phyloP scores from a whole-genome alignment of 1,284 basidiomycete species.

The Tilletia caries region DNA sequence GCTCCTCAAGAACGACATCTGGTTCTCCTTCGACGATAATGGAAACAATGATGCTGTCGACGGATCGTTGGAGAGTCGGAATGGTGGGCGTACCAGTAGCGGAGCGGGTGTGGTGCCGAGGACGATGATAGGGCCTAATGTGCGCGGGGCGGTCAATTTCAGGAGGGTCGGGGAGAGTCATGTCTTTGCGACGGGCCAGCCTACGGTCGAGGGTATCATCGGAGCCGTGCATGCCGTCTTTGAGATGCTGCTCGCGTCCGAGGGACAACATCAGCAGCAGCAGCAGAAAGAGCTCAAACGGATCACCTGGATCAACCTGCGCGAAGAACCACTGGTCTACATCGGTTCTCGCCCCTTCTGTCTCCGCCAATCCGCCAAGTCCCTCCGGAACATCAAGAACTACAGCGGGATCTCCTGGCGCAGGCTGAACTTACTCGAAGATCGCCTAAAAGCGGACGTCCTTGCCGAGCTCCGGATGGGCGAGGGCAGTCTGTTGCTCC shows the following conservation, averaged over 20 bases:
- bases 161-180: constrained; percentile 76
- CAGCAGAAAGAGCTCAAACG: constrained; percentile 38
- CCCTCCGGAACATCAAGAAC: constrained; percentile 47
- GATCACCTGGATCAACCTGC: constrained; percentile 85
- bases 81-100: too few relatives aligned
- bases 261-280: neutral
- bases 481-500: constrained; percentile 80
- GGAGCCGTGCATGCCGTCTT: constrained; percentile 63
- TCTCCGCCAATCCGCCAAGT: constrained; percentile 54
- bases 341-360: constrained; percentile 71
- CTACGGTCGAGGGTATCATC: constrained; percentile 82
- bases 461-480: constrained; percentile 75
- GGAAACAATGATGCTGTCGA: too few relatives aligned
- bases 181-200: constrained; percentile 70
- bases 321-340: constrained; percentile 85
- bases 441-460: constrained; percentile 85
- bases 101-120: too few relatives aligned
- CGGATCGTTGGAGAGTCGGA: too few relatives aligned
- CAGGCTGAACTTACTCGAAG: constrained; percentile 61
- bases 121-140: constrained; percentile 20
- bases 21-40: constrained; percentile 47
- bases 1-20: constrained; percentile 51
- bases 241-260: neutral
- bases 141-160: constrained; percentile 93
- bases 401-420: constrained; percentile 50